phyloP scores from a whole-genome alignment of 23 red algal genomes.

The Gracilaria domingensis region DNA sequence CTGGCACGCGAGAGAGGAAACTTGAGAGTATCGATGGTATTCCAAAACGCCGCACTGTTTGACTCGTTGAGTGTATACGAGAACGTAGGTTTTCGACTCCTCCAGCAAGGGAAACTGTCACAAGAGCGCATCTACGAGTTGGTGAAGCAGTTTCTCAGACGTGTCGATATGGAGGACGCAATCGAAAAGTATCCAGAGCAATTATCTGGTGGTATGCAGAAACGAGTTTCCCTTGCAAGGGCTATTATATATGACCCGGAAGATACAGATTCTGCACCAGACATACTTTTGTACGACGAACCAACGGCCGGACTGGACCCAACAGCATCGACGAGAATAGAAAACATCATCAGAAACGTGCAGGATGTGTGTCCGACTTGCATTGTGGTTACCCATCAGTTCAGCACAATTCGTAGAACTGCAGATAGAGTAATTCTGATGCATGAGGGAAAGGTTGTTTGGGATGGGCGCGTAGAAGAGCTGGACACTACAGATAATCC shows the following conservation, averaged over 20 bases:
- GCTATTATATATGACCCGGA: slow-evolving; percentile 77
- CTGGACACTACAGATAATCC: slow-evolving; percentile 80
- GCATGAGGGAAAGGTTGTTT: slow-evolving; percentile 76
- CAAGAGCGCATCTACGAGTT: slow-evolving; percentile 63
- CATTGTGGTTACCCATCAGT: slow-evolving; percentile 82
- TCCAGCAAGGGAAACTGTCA: slow-evolving; percentile 41
- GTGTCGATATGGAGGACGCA: slow-evolving; percentile 65
- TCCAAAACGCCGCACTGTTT: slow-evolving; percentile 89
- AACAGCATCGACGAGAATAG: slow-evolving; percentile 81
- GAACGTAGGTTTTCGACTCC: slow-evolving; percentile 86
- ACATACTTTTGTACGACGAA: slow-evolving; percentile 77
- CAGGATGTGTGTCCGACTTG: slow-evolving; percentile 71
- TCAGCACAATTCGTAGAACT: slow-evolving; percentile 83
- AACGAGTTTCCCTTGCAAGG: slow-evolving; percentile 78
- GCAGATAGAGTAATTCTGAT: slow-evolving; percentile 79
- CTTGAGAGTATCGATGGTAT: slow-evolving; percentile 82
- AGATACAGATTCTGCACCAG: slow-evolving; percentile 49
- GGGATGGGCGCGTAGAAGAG: slow-evolving; percentile 71
- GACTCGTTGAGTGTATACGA: slow-evolving; percentile 84
- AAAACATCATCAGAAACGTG: slow-evolving; percentile 77
- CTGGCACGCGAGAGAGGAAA: slow-evolving; percentile 1
- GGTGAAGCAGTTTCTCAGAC: slow-evolving; percentile 57
- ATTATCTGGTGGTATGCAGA: slow-evolving; percentile 81
- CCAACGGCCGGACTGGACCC: slow-evolving; percentile 83
- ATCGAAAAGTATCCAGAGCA: slow-evolving; percentile 69